Base-by-base conservation (phyloP, 306 rosid genomes). In the Dicorynia guianensis region DNA sequence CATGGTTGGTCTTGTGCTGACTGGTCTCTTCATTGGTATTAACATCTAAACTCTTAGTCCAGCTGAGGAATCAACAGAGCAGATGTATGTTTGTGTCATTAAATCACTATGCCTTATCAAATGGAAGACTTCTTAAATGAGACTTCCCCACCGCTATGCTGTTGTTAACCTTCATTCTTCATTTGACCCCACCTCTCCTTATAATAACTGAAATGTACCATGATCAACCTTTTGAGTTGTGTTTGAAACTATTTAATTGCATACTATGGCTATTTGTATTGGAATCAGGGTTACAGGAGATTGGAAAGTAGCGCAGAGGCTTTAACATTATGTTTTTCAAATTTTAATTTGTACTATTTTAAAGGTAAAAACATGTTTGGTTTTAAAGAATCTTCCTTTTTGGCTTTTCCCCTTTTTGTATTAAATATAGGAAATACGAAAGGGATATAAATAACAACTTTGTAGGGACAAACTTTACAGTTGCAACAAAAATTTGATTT, bases 161-260 rank as follows among this genome's bases (percentile, higher is more conserved):
- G 69, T 42, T 38, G 53, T 48, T 39, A 15, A 10, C 56, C 14
- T 68, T 77, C 30, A 48, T 52, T 78, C 50, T 33, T 62, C 46
- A 40, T 13, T 11, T n/a, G 25, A 25, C 33, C 13, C 13, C 30
- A 1, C 30, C 14, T 19, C 56, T 43, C 57, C 56, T 34, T 58
- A 14, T 40, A 50, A 52, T 43, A 63, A 52, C 43, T 43, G 67
- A 71, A 19, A 5, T 17, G 47, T 42, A 5, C 72, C 57, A 52
- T 35, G 15, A 18, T 74, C 34, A 36, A 33, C 33, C 13, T 5
- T 6, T n/a, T 4, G 67, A 25, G 4, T 71, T 57, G 46, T 71
- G 14, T 40, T 11, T 7, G 40, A 50, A 52, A 18, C 34, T 5
- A 4, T 25, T 25, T 25, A 25, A 25, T 1, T 25, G 30, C 49